These are phyloP conservation scores for Eutrema japonicum DNA, from an alignment of 345 rosid genomes.

Conservation along the genomic window DNA sequence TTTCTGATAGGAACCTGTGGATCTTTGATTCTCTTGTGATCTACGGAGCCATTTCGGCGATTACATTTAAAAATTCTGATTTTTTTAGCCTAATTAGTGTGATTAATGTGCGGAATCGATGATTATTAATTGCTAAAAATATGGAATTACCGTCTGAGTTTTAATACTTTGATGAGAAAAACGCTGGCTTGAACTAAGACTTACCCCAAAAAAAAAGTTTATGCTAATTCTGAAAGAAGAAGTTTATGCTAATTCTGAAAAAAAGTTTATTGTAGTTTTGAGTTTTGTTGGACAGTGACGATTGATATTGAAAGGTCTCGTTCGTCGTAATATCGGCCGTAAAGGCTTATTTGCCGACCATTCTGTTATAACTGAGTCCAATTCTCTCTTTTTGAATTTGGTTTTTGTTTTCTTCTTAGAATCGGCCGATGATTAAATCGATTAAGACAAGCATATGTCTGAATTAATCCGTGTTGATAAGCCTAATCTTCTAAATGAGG, in stretches of 20 bases:
- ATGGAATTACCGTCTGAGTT: conserved; percentile 94
- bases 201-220: neutral
- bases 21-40: conserved; percentile 23
- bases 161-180: conserved; percentile 30
- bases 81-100: too few relatives aligned
- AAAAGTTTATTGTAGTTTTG: too few relatives aligned
- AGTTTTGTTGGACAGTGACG: conserved; percentile 6
- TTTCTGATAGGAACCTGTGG: conserved; percentile 69
- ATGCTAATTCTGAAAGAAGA: too few relatives aligned
- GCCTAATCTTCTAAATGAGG: conserved; percentile 95
- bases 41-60: conserved; percentile 48
- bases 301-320: conserved; percentile 29
- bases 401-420: neutral
- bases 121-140: conserved; percentile 38
- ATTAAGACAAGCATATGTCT: conserved; percentile 89
- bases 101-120: neutral
- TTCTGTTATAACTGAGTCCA: conserved; percentile 26
- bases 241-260: too few relatives aligned
- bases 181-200: conserved; percentile 42
- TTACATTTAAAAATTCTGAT: conserved; percentile 16
- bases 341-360: conserved; percentile 10
- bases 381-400: neutral
- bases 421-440: conserved; percentile 63
- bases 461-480: conserved; percentile 58
- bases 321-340: conserved; percentile 27